phyloP scores from a whole-genome alignment of 164 flowering plant species.

The Kalanchoe fedtschenkoi region DNA sequence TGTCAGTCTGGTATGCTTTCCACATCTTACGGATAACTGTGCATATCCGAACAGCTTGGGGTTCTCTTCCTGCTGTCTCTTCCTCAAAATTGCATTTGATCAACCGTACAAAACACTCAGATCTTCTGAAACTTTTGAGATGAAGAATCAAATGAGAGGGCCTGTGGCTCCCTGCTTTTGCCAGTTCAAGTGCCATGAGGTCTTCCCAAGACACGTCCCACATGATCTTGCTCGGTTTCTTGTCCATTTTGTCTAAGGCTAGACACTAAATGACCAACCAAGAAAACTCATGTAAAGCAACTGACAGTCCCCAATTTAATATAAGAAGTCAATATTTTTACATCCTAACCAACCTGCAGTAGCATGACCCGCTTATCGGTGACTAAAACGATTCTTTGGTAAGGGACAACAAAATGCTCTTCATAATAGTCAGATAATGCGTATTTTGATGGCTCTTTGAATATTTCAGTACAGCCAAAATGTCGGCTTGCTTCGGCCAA shows the following conservation, averaged over 20 bases:
- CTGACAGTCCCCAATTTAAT: background rate
- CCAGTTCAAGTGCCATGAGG: slow-evolving; percentile 77
- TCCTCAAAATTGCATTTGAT: slow-evolving; percentile 67
- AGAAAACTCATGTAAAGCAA: background rate
- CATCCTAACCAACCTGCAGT: slow-evolving; percentile 52
- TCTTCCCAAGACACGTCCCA: slow-evolving; percentile 99
- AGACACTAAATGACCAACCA: slow-evolving; percentile 34
- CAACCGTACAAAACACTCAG: slow-evolving; percentile 64
- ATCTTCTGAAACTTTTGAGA: slow-evolving; percentile 62
- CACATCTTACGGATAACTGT: slow-evolving; percentile 58
- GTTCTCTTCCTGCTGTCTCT: slow-evolving; percentile 40
- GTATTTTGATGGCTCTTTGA: slow-evolving; percentile 94
- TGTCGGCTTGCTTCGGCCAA: slow-evolving; percentile 88
- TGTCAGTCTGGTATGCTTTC: slow-evolving; percentile 57
- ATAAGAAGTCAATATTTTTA: background rate
- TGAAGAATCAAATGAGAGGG: slow-evolving; percentile 91
- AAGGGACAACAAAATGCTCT: slow-evolving; percentile 63
- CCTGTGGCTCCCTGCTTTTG: slow-evolving; percentile 57
- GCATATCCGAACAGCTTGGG: slow-evolving; percentile 77
- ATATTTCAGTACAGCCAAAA: slow-evolving; percentile 90
- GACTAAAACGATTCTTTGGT: slow-evolving; percentile 61
- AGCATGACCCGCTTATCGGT: slow-evolving; percentile 82
- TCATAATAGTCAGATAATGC: slow-evolving; percentile 91
- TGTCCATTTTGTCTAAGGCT: slow-evolving; percentile 68
- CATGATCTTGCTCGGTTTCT: slow-evolving; percentile 80